Conservation (phyloP, 352 stramenopile genomes). For the Phytophthora fragariaefolia region DNA sequence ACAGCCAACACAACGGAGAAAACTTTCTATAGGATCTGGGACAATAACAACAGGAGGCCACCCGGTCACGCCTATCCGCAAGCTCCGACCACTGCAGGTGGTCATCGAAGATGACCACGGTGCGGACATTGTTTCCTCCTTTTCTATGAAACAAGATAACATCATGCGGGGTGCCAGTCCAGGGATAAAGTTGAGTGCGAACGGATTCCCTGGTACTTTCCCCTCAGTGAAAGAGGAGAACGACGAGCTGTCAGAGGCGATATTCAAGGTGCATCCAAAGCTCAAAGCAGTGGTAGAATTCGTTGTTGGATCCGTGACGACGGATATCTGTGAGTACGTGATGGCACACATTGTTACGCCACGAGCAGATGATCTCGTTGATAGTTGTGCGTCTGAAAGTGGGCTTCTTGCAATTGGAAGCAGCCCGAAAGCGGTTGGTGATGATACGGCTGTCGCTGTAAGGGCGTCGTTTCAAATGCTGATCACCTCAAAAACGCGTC, state of each 20-base stretch:
- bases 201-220: not conserved
- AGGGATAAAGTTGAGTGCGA: constrained; percentile 6
- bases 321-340: constrained; percentile 66
- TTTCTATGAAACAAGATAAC: constrained; percentile 6
- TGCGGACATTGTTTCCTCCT: constrained; percentile 6
- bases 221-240: constrained; percentile 28
- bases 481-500: constrained; percentile 39
- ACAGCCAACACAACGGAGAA: constrained; percentile 36
- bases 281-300: constrained; percentile 67
- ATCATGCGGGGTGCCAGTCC: not conserved
- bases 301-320: constrained; percentile 67
- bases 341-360: constrained; percentile 49
- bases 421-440: not conserved
- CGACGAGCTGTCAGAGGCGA: constrained; percentile 48
- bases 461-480: constrained; percentile 47
- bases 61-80: constrained; percentile 49
- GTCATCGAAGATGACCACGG: constrained; percentile 37
- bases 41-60: constrained; percentile 5
- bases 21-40: constrained; percentile 20
- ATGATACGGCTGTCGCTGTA: constrained; percentile 20
- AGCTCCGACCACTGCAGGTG: constrained; percentile 69
- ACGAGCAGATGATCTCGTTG: constrained; percentile 51
- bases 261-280: constrained; percentile 73
- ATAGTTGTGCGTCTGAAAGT: constrained; percentile 43
- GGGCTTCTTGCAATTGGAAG: constrained; percentile 5